phyloP scores from a whole-genome alignment of 208 protist genomes.

The Trypanosoma scelopori region DNA sequence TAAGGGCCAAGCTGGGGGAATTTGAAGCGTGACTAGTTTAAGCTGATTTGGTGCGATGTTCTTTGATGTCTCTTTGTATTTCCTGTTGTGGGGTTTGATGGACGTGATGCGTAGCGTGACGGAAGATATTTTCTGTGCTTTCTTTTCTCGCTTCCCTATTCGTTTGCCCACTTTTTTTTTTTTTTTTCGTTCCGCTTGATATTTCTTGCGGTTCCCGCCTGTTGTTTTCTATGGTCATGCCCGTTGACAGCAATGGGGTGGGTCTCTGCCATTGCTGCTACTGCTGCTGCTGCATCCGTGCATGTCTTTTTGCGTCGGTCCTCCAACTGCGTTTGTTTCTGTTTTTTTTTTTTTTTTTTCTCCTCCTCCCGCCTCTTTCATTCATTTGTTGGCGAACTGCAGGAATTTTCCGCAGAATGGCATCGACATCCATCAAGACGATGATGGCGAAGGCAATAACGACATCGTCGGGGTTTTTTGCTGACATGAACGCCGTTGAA shows the following conservation, averaged over 20 bases:
- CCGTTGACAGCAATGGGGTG: too few relatives aligned
- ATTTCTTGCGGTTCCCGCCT: too few relatives aligned
- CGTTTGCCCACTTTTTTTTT: too few relatives aligned
- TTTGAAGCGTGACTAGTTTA: constrained; percentile 11
- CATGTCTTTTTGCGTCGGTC: constrained; percentile 17
- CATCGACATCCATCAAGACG: constrained; percentile 42
- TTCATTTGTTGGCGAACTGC: not conserved
- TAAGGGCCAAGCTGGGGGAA: constrained; percentile 44
- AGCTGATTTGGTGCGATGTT: not conserved
- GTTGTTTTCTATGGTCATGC: too few relatives aligned
- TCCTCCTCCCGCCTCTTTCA: not conserved
- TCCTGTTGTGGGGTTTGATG: not conserved
- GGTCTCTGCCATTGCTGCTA: too few relatives aligned
- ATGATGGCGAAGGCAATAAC: constrained; percentile 91
- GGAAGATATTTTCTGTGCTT: too few relatives aligned
- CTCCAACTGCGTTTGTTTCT: constrained; percentile 21
- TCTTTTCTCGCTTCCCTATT: too few relatives aligned
- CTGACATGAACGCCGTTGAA: constrained; percentile 55
- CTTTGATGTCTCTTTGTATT: not conserved
- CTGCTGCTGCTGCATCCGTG: not conserved
- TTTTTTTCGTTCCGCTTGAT: constrained; percentile 2
- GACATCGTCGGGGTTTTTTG: constrained; percentile 61
- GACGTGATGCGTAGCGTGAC: constrained; percentile 2
- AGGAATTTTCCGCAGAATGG: constrained; percentile 1
- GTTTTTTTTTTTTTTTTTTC: not conserved